phyloP scores from a whole-genome alignment of 192 early-diverging fungal species.

The Coemansia sp. region DNA sequence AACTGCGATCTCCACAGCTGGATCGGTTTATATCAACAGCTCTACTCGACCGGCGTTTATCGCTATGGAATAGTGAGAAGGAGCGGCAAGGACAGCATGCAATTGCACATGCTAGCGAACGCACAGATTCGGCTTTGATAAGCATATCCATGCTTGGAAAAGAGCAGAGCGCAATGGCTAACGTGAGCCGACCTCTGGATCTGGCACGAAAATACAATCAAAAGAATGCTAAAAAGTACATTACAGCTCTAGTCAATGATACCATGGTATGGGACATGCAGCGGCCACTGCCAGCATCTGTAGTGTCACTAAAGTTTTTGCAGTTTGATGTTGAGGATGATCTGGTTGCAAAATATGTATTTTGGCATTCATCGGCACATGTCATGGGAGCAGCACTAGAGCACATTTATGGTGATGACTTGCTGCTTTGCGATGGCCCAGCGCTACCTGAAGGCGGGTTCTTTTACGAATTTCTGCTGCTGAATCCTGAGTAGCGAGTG shows the following conservation, averaged over 20 bases:
- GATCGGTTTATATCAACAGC: not conserved
- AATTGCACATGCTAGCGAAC: not conserved
- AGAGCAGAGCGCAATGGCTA: slow-evolving; percentile 3
- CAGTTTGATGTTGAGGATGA: slow-evolving; percentile 43
- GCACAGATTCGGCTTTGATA: not conserved
- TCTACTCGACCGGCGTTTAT: slow-evolving; percentile 14
- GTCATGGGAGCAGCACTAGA: slow-evolving; percentile 75
- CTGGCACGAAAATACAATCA: slow-evolving; percentile 50
- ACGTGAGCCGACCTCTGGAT: slow-evolving; percentile 51
- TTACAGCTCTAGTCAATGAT: slow-evolving; percentile 54
- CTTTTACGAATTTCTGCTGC: slow-evolving; percentile 74
- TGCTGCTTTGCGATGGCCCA: slow-evolving; percentile 72
- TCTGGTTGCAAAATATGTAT: slow-evolving; percentile 45
- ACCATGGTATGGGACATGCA: slow-evolving; percentile 56
- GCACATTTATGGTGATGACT: slow-evolving; percentile 63
- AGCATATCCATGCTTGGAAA: slow-evolving; percentile 3
- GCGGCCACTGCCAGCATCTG: slow-evolving; percentile 44
- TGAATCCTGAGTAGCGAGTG: slow-evolving; percentile 13
- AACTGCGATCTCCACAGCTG: not conserved
- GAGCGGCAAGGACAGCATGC: slow-evolving; percentile 19
- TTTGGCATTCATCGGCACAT: slow-evolving; percentile 72
- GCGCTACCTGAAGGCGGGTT: slow-evolving; percentile 69
- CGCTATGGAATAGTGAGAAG: slow-evolving; percentile 31
- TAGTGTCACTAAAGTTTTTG: slow-evolving; percentile 35
- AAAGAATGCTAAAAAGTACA: slow-evolving; percentile 53